Base-by-base conservation (phyloP, 2,329 filamentous ascomycete species). In the Pseudocercospora cruenta region DNA sequence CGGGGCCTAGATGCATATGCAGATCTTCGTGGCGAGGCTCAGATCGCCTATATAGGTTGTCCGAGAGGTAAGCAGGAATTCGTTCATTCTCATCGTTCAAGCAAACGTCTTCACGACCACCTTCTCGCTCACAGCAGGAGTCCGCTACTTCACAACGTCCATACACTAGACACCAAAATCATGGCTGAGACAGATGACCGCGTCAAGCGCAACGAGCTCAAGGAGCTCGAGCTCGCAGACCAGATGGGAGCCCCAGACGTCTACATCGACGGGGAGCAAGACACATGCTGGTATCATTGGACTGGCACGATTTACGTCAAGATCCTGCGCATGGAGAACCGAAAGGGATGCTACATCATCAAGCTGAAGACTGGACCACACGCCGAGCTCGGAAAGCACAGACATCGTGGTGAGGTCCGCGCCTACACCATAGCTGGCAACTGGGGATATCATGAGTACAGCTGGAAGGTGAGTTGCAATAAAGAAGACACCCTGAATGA, bases 321-420 rank as follows among this genome's bases (percentile, higher is more conserved):
- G 33, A 31, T 60, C 7, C 49, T 64, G n/a, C 43, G 62, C 8
- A 60, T 64, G 43, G 62, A 64, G 55, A 64, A 60, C 31, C 62
- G 62, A 31, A 64, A 59, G 55, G 62, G 62, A 6, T 53, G 45
- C 28, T 64, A 64, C 47, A 59, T 64, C 26, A 64, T 64, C 43
- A 60, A 59, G 22, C 39, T 64, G 26, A 64, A 64, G 45, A 64
- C 62, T 19, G 62, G 26, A 12, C 62, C 57, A 24, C 62, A 64
- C 33, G 62, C 62, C 31, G 62, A 64, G 58, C 62, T 64, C 28
- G 62, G 62, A 57, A 64, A 64, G 55, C 62, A 64, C 36, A 54
- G 62, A 19, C 62, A 64, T 22, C 62, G 62, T n/a, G 62, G 55
- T 26, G 62, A 64, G 47, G 62, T 64, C 2, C 22, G 62, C 8